phyloP scores from a whole-genome alignment of 768 basidiomycete genomes.

The Gelatoporia subvermispora region DNA sequence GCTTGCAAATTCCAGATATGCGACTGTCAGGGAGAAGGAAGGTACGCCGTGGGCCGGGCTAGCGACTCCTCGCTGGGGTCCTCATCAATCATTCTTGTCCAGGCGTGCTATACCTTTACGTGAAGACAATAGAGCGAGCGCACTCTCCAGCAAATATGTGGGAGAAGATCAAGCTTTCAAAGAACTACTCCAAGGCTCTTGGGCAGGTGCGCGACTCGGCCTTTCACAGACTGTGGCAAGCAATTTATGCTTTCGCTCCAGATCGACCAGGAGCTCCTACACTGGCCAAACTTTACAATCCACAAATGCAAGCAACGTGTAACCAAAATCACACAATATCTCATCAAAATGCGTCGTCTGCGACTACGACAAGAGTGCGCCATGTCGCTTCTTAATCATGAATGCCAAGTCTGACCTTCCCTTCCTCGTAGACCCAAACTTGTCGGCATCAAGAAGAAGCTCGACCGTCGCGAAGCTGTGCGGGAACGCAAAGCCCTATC shows the following conservation, averaged over 20 bases:
- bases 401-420: neutral
- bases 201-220: constrained; percentile 65
- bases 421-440: constrained; percentile 69
- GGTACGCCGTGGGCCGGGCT: constrained; percentile 41
- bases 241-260: constrained; percentile 26
- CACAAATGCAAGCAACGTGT: constrained; percentile 99
- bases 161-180: constrained; percentile 90
- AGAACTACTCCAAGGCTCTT: constrained; percentile 91
- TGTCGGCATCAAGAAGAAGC: constrained; percentile 94
- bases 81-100: neutral
- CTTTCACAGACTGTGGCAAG: neutral
- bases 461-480: constrained; percentile 86
- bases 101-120: constrained; percentile 88
- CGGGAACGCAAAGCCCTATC: constrained; percentile 95
- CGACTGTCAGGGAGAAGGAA: constrained; percentile 95
- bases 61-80: neutral
- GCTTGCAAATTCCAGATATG: constrained; percentile 95
- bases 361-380: constrained; percentile 82
- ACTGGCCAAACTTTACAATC: constrained; percentile 96
- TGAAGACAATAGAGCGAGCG: constrained; percentile 97
- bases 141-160: constrained; percentile 97
- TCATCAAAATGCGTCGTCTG: constrained; percentile 95
- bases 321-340: constrained; percentile 98
- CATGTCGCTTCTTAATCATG: neutral
- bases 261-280: constrained; percentile 94